phyloP scores from a whole-genome alignment of 148 eudicot species.

The Fagopyrum esculentum region DNA sequence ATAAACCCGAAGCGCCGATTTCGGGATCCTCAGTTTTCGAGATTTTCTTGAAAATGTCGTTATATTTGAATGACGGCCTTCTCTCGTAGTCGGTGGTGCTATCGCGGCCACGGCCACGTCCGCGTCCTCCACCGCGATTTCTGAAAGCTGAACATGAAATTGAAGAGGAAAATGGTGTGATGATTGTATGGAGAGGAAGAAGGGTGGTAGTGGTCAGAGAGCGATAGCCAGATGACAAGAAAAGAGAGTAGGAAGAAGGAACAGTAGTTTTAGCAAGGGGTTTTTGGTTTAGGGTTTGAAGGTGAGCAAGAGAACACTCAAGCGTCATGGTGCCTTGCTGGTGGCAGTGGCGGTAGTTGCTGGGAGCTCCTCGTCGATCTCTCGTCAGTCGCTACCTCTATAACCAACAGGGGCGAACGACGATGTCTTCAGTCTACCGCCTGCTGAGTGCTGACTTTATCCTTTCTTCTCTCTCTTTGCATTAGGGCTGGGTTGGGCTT shows the following conservation, averaged over 20 bases:
- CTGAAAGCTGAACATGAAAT: constrained; percentile 31
- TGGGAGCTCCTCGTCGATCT: not conserved
- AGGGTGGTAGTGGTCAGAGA: constrained; percentile 11
- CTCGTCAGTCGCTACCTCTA: not conserved
- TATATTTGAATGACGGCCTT: constrained; percentile 43
- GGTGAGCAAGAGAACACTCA: not conserved
- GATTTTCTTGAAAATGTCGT: constrained; percentile 41
- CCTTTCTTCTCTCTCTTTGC: not conserved
- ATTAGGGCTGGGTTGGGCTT: constrained; percentile 8
- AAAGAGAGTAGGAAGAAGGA: constrained; percentile 26
- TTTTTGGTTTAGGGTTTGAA: not conserved
- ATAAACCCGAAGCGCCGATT: constrained; percentile 36
- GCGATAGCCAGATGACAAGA: constrained; percentile 38
- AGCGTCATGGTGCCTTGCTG: not conserved
- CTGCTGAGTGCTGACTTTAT: not conserved
- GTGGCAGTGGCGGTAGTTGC: not conserved
- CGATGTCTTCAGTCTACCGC: not conserved
- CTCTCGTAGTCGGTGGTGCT: constrained; percentile 26
- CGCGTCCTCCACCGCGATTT: constrained; percentile 17
- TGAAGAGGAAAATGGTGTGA: constrained; percentile 13
- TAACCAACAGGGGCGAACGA: not conserved
- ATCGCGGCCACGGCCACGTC: constrained; percentile 14
- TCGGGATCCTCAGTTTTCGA: constrained; percentile 34
- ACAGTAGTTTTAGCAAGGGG: not conserved
- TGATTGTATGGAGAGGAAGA: constrained; percentile 14